A percentile compares a stretch with the other conserved stretches of the same genome.
Evolutionary conservation across 2,329 filamentous ascomycete genomes (phyloP).

Genomic region (Apiospora sp.): DNA sequence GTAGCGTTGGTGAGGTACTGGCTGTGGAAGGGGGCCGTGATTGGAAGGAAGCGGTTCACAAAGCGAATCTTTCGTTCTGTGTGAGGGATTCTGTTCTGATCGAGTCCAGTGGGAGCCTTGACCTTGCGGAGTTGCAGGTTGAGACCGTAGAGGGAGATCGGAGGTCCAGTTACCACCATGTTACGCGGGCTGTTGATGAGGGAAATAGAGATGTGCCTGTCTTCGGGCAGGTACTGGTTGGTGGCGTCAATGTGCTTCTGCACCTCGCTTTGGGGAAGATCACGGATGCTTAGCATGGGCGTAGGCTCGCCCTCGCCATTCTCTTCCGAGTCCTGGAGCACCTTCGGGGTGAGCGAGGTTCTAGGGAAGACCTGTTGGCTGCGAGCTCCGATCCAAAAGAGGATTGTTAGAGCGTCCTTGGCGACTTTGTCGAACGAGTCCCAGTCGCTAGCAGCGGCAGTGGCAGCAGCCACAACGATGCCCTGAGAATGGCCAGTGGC

Average conservation of each 20-base stretch:
- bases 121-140: conserved; percentile 95
- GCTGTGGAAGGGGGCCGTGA: conserved; percentile 98
- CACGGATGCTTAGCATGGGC: conserved; percentile 97
- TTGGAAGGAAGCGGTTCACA: conserved; percentile 94
- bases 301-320: conserved; percentile 95
- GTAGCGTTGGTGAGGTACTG: conserved; percentile 87
- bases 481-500: conserved; percentile 97
- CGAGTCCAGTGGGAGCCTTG: conserved; percentile 95
- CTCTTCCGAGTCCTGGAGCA: conserved; percentile 91
- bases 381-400: conserved; percentile 98
- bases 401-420: conserved; percentile 83
- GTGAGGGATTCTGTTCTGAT: conserved; percentile 93
- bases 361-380: conserved; percentile 97
- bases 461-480: conserved; percentile 90
- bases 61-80: conserved; percentile 97
- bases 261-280: conserved; percentile 85
- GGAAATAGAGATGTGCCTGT: conserved; percentile 94
- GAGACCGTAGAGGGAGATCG: conserved; percentile 93
- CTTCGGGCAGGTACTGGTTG: conserved; percentile 92
- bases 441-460: conserved; percentile 91
- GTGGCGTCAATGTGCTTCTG: conserved; percentile 97
- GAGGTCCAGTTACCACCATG: conserved; percentile 94
- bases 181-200: conserved; percentile 97
- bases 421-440: conserved; percentile 86
- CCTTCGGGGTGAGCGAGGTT: conserved; percentile 89